Percentiles rank a stretch among this genome's conserved stretches.
phyloP scores from a whole-genome alignment of 2,329 filamentous ascomycete genomes.

The Escovopsis sp. region DNA sequence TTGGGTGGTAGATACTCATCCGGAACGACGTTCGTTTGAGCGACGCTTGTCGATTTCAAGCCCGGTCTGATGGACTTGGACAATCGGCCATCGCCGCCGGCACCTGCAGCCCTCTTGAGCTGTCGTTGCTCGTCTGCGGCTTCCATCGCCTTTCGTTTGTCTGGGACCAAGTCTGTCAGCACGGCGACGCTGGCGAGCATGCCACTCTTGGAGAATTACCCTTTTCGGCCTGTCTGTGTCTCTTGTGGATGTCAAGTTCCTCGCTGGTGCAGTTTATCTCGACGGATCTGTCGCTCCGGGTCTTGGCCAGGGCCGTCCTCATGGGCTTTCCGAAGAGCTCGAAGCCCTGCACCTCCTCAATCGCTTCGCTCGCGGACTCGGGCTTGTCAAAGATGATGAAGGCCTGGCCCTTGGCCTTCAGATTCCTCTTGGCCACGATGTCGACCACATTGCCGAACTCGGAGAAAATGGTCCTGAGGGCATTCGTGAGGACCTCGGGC shows the following conservation, averaged over 20 bases:
- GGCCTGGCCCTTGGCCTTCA: conserved; percentile 88
- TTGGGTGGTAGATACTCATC: conserved; percentile 97
- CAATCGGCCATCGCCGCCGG: conserved; percentile 38
- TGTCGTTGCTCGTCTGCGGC: conserved; percentile 65
- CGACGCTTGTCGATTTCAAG: conserved; percentile 60
- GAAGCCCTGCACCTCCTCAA: conserved; percentile 85
- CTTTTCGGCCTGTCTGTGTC: conserved; percentile 74
- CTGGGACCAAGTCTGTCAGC: conserved; percentile 18
- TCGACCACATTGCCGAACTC: conserved; percentile 81
- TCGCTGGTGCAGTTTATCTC: conserved; percentile 56
- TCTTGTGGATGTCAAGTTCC: conserved; percentile 80
- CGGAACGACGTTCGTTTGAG: conserved; percentile 61
- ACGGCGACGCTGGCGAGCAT: not conserved
- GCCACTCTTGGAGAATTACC: conserved; percentile 38
- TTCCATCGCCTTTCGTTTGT: conserved; percentile 69
- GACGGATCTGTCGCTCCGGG: conserved; percentile 77
- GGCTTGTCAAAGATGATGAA: conserved; percentile 80
- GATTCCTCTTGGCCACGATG: conserved; percentile 73
- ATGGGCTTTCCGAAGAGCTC: conserved; percentile 87
- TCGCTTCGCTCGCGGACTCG: conserved; percentile 66
- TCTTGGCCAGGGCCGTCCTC: conserved; percentile 67
- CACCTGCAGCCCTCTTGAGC: conserved; percentile 46
- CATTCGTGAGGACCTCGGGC: conserved; percentile 57
- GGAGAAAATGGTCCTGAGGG: conserved; percentile 64
- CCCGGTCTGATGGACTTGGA: conserved; percentile 52